phyloP scores from a whole-genome alignment of 2,329 filamentous ascomycete genomes.

The Cladosporium velox region DNA sequence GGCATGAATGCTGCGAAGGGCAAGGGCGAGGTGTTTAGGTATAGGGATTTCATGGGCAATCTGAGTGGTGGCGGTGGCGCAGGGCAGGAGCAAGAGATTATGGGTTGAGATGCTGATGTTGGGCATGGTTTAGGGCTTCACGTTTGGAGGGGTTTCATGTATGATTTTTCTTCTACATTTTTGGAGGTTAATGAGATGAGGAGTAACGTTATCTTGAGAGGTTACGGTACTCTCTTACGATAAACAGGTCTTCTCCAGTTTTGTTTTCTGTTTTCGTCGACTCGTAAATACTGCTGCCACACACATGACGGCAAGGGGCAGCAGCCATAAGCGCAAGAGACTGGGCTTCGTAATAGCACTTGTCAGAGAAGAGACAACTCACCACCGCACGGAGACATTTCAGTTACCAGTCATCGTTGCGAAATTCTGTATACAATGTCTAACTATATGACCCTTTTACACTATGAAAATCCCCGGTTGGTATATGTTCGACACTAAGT shows the following conservation, averaged over 20 bases:
- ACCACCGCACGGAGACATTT: neutral
- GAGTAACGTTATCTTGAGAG: neutral
- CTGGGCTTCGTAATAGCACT: neutral
- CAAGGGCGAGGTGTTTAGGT: conserved; percentile 85
- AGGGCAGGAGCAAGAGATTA: conserved; percentile 4
- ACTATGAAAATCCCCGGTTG: neutral
- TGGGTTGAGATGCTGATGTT: neutral
- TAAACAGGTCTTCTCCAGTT: too few relatives aligned
- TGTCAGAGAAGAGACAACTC: neutral
- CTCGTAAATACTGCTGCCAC: too few relatives aligned
- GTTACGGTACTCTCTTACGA: neutral
- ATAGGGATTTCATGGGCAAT: conserved; percentile 80
- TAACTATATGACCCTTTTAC: neutral
- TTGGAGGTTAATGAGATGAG: neutral
- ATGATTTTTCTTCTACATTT: neutral
- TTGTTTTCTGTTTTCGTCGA: too few relatives aligned
- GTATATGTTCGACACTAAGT: neutral
- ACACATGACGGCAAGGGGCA: too few relatives aligned
- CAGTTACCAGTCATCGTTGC: neutral
- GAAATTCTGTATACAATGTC: neutral
- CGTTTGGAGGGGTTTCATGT: neutral
- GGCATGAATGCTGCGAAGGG: conserved; percentile 48
- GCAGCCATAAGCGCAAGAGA: too few relatives aligned
- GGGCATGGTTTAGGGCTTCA: neutral
- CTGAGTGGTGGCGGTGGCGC: conserved; percentile 40